Conservation (phyloP, 352 stramenopile genomes). For the Pythium rishiriense region DNA sequence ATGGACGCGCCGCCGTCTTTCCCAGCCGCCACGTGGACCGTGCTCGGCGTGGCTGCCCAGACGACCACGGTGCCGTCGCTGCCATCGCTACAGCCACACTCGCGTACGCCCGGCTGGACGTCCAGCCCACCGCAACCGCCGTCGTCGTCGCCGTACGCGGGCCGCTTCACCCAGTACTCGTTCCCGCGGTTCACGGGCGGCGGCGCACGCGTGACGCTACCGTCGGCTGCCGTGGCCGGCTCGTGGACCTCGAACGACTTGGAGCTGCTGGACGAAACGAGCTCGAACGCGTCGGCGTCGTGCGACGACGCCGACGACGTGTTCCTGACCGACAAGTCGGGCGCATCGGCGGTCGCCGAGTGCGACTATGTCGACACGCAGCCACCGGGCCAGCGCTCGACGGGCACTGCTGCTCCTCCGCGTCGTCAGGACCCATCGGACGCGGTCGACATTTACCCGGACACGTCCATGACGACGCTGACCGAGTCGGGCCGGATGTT, state of each 20-base stretch:
- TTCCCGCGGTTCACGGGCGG: background rate
- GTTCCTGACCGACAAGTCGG: slow-evolving; percentile 7
- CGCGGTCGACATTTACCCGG: slow-evolving; percentile 8
- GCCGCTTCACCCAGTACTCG: background rate
- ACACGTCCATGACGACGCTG: slow-evolving; percentile 7
- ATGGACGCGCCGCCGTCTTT: background rate
- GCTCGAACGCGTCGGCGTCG: slow-evolving; percentile 5
- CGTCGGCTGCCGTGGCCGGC: background rate
- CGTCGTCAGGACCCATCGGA: background rate
- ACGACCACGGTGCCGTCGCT: background rate
- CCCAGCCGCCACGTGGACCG: background rate
- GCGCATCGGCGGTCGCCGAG: background rate
- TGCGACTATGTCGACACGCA: slow-evolving; percentile 8
- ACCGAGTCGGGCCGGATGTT: background rate
- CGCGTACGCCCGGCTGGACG: background rate
- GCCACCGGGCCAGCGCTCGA: background rate
- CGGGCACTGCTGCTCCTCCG: background rate
- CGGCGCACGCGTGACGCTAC: background rate
- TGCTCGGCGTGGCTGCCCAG: background rate
- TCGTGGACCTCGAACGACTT: background rate
- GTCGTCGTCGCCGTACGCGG: background rate
- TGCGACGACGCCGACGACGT: slow-evolving; percentile 10
- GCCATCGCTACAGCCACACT: background rate
- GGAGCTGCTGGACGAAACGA: slow-evolving; percentile 1
- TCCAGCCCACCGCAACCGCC: background rate